Evolutionary conservation across 2,329 filamentous ascomycete genomes (phyloP), one percentile per base, ranked within the genome.

Genomic region (Eutypella sp.): DNA sequence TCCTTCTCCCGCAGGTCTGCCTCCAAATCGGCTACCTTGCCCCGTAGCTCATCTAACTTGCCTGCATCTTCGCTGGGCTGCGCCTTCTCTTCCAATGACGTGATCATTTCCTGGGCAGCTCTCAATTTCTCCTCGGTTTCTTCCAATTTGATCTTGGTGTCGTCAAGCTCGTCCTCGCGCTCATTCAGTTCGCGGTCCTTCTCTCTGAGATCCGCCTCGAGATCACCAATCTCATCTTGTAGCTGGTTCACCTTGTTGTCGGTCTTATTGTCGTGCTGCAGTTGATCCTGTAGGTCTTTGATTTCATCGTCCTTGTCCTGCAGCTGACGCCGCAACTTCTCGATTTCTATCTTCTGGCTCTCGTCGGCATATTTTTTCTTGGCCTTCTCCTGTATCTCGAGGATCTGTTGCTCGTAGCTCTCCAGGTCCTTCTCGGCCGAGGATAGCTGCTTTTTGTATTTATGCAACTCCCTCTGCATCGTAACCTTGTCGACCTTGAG

Each of bases 401-500:
- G 70, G 53, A 96, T 82, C 62, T 96, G 88, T 57, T 86, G 76
- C 44, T 86, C 82, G 64, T 95, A 96, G 47, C 78, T 77, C 61
- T 96, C 91, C 3, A 97, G 76, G 49, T 96, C 89, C 53, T 83
- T 84, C 69, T 97, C 91, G 3, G 92, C 91, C 19, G 82, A 79
- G 18, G 80, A 81, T 10, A 99, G 74, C 34, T 85, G 85, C 64
- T 96, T 97, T 63, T 87, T 88, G 70, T 92, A 93, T 53, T 84
- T 83, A 55, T 87, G 82, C 16, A 99, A 76, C 57, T 99, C 93
- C 49, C 85, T 81, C 62, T 93, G 84, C 81, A 97, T 87, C 0
- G 89, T 92, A 49, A 95, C 81, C 62, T 89, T 89, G 68, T 93
- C 61, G 47, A 96, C 90, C 66, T 97, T 97, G 45, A 99, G 81